phyloP scores from a whole-genome alignment of 371 early-diverging fungal species.

The Coemansia linderi region DNA sequence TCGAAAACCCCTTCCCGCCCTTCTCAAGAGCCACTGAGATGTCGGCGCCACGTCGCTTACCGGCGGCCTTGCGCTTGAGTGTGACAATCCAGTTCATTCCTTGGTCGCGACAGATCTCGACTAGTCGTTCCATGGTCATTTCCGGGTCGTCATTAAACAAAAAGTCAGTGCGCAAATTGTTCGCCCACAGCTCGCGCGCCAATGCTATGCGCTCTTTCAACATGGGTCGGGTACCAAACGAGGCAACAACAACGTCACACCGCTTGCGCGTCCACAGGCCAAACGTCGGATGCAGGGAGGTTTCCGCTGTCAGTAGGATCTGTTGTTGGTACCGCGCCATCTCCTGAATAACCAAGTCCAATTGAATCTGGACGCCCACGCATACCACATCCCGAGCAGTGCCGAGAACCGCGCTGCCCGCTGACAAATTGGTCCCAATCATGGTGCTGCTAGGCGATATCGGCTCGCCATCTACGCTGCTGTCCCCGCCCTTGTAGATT shows the following conservation, averaged over 20 bases:
- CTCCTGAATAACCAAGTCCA: slow-evolving; percentile 72
- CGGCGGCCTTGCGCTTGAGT: slow-evolving; percentile 58
- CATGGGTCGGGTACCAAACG: slow-evolving; percentile 66
- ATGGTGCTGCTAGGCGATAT: slow-evolving; percentile 7
- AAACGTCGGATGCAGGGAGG: slow-evolving; percentile 57
- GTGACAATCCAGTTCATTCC: slow-evolving; percentile 82
- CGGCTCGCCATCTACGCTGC: neutral
- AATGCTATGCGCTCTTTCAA: slow-evolving; percentile 72
- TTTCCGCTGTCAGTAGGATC: slow-evolving; percentile 52
- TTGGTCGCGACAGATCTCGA: slow-evolving; percentile 64
- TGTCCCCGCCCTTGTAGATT: slow-evolving; percentile 20
- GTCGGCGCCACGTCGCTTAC: neutral
- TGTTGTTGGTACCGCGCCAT: slow-evolving; percentile 69
- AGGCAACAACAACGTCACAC: slow-evolving; percentile 79
- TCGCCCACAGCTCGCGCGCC: slow-evolving; percentile 73
- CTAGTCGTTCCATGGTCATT: slow-evolving; percentile 67
- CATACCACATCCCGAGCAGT: slow-evolving; percentile 64
- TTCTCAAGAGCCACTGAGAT: neutral
- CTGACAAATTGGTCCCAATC: slow-evolving; percentile 42
- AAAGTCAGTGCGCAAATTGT: slow-evolving; percentile 74
- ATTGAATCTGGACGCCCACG: slow-evolving; percentile 77
- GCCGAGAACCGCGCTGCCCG: slow-evolving; percentile 48
- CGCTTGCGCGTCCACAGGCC: slow-evolving; percentile 62
- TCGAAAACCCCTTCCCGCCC: neutral
- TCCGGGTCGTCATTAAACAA: slow-evolving; percentile 70